Percentiles rank a stretch among this genome's conserved stretches.
phyloP scores from a whole-genome alignment of 2,329 filamentous ascomycete species.

The Neodidymelliopsis sp. region DNA sequence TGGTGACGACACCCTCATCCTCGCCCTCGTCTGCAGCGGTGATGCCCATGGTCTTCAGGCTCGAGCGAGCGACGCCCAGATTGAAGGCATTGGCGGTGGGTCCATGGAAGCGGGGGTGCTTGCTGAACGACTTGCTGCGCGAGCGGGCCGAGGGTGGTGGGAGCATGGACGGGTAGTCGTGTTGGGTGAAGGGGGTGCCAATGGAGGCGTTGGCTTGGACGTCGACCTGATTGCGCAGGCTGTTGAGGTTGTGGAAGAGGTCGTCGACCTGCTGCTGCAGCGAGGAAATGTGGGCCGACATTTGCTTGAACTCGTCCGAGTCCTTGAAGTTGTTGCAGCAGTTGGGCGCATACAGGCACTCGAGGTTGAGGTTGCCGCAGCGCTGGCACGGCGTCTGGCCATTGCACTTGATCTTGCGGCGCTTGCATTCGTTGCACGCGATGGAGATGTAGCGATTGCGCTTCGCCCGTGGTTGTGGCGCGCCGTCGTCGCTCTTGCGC shows the following conservation, averaged over 20 bases:
- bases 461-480: slow-evolving; percentile 63
- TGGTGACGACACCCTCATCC: slow-evolving; percentile 65
- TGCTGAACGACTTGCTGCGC: slow-evolving; percentile 45
- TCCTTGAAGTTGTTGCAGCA: slow-evolving; percentile 88
- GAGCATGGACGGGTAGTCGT: slow-evolving; percentile 46
- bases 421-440: slow-evolving; percentile 71
- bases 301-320: slow-evolving; percentile 86
- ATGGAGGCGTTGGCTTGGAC: slow-evolving; percentile 40
- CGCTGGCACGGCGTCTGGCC: slow-evolving; percentile 70
- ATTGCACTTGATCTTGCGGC: slow-evolving; percentile 74
- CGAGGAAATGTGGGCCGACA: slow-evolving; percentile 75
- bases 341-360: slow-evolving; percentile 71
- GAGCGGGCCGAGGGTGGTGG: slow-evolving; percentile 49
- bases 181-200: slow-evolving; percentile 39
- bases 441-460: slow-evolving; percentile 73
- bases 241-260: slow-evolving; percentile 75
- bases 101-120: slow-evolving; percentile 75
- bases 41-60: slow-evolving; percentile 89
- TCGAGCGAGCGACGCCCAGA: slow-evolving; percentile 85
- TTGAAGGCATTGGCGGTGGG: slow-evolving; percentile 87
- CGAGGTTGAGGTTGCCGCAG: slow-evolving; percentile 69
- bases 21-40: slow-evolving; percentile 67
- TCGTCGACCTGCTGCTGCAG: slow-evolving; percentile 86
- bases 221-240: slow-evolving; percentile 64
- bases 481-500: slow-evolving; percentile 55